Evolutionary conservation across 345 rosid species (phyloP).

Genomic region (Euphorbia peplus): DNA sequence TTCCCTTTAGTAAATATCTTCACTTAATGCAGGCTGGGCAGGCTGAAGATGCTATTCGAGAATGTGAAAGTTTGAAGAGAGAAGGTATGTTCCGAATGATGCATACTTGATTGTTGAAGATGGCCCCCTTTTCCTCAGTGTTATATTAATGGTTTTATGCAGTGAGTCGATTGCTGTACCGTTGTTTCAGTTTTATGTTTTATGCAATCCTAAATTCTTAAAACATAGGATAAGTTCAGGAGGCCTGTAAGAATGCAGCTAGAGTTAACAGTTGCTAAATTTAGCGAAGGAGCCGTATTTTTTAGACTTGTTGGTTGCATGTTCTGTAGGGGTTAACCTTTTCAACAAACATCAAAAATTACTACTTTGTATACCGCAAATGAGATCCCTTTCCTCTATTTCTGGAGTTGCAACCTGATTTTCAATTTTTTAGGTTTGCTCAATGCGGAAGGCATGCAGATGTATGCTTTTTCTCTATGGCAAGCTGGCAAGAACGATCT

Average conservation of each 20-base stretch:
- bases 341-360: neutral
- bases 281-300: neutral
- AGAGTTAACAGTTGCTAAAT: neutral
- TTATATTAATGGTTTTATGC: neutral
- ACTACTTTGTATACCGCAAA: neutral
- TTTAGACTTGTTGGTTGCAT: neutral
- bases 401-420: conserved; percentile 10
- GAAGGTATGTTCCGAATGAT: conserved; percentile 43
- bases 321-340: neutral
- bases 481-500: conserved; percentile 62
- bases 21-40: conserved; percentile 49
- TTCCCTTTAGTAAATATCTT: conserved; percentile 15
- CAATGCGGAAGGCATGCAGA: conserved; percentile 64
- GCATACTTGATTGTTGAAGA: neutral
- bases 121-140: neutral
- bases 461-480: conserved; percentile 85
- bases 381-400: neutral
- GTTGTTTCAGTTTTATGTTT: neutral
- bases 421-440: conserved; percentile 53
- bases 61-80: conserved; percentile 59
- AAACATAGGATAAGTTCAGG: neutral
- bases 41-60: conserved; percentile 57
- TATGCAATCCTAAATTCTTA: neutral
- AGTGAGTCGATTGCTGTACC: neutral
- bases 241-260: neutral